A percentile compares a stretch with the other conserved stretches of the same genome.
phyloP scores from a whole-genome alignment of 768 basidiomycete species.

The Dentipellis sp. region DNA sequence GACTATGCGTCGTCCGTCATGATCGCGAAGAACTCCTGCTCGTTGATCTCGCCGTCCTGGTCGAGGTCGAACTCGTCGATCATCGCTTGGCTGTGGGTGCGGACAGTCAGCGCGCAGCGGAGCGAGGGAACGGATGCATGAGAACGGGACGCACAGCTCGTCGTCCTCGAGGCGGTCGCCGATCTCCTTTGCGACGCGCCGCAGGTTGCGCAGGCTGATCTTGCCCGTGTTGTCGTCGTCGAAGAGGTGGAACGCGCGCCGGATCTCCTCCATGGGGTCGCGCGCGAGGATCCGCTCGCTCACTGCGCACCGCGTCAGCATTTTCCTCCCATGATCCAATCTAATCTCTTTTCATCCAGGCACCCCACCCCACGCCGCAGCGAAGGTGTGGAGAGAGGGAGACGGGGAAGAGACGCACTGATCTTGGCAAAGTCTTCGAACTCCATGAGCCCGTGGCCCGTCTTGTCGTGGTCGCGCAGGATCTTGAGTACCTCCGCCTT shows the following conservation, averaged over 20 bases:
- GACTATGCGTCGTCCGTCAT: constrained; percentile 84
- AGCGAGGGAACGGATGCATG: constrained; percentile 6
- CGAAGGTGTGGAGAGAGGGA: not conserved
- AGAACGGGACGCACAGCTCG: constrained; percentile 65
- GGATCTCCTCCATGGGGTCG: constrained; percentile 95
- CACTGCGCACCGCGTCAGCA: constrained; percentile 44
- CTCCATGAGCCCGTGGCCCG: constrained; percentile 76
- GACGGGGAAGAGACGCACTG: constrained; percentile 41
- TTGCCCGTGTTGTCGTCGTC: constrained; percentile 95
- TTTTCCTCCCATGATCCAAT: not conserved
- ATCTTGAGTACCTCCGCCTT: constrained; percentile 97
- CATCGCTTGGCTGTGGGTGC: constrained; percentile 82
- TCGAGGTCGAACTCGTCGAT: constrained; percentile 99
- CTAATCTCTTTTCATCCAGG: not conserved
- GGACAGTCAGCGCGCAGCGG: not conserved
- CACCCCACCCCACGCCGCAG: not conserved
- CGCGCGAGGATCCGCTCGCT: constrained; percentile 87
- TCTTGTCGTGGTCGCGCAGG: constrained; percentile 83
- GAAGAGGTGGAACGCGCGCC: constrained; percentile 92
- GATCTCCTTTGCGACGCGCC: constrained; percentile 93
- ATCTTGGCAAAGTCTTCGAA: constrained; percentile 93
- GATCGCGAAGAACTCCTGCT: constrained; percentile 93
- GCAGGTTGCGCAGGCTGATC: constrained; percentile 83
- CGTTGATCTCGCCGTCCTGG: constrained; percentile 94
- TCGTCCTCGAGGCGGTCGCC: constrained; percentile 94